These are phyloP conservation scores for Linnemannia zychae DNA, from an alignment of 192 early-diverging fungal species.

Conservation along the genomic window DNA sequence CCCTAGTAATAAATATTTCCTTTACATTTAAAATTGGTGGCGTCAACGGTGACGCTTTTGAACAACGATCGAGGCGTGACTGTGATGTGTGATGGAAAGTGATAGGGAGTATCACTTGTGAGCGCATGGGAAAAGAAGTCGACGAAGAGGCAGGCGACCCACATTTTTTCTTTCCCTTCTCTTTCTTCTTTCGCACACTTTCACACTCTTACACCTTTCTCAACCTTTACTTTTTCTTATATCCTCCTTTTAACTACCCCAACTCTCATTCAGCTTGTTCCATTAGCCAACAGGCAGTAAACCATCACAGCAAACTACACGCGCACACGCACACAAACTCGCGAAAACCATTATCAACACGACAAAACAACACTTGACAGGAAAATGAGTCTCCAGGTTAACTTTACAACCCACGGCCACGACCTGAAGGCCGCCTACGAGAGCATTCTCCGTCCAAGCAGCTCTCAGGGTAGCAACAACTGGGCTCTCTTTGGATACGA, in stretches of 20 bases:
- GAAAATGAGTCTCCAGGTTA: constrained; percentile 72
- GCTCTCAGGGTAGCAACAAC: constrained; percentile 56
- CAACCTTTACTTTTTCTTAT: neutral
- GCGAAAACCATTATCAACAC: neutral
- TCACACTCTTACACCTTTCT: neutral
- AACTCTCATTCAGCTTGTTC: neutral
- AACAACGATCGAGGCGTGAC: neutral
- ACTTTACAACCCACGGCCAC: constrained; percentile 75
- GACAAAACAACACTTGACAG: neutral
- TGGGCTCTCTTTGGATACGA: constrained; percentile 87
- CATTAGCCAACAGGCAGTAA: neutral
- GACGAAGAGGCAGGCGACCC: neutral
- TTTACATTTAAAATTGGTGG: neutral
- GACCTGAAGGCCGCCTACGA: constrained; percentile 76
- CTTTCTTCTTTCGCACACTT: neutral
- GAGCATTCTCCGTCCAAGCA: constrained; percentile 69
- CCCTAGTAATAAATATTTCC: neutral
- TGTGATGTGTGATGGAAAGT: neutral
- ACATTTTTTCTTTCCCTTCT: neutral
- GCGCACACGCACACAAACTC: neutral
- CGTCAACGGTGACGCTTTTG: constrained; percentile 1
- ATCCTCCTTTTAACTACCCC: neutral
- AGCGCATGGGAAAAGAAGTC: neutral
- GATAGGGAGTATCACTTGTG: neutral
- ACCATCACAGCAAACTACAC: neutral